Conservation (phyloP, 345 rosid genomes). For the Citrus sp. region DNA sequence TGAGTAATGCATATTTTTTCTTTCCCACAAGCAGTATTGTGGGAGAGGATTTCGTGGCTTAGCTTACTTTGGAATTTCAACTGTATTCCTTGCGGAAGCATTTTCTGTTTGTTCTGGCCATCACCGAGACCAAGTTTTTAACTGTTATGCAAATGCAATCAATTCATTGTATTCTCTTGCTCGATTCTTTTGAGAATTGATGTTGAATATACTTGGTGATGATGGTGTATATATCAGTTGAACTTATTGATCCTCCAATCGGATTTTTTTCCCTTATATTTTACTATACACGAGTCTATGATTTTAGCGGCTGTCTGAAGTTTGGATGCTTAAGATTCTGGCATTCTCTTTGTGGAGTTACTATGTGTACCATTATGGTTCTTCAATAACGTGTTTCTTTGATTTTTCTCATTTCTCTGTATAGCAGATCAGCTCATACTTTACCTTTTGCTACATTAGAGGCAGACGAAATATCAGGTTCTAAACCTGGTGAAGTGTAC, state of each 20-base stretch:
- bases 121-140: neutral
- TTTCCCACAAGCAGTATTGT: no score
- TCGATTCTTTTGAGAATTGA: neutral
- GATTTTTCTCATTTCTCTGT: neutral
- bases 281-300: neutral
- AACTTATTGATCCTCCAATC: neutral
- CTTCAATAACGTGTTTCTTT: neutral
- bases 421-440: constrained; percentile 62
- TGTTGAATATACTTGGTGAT: neutral
- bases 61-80: neutral
- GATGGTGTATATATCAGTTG: neutral
- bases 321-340: neutral
- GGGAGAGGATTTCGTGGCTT: neutral
- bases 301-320: neutral
- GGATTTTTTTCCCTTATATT: neutral
- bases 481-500: constrained; percentile 80
- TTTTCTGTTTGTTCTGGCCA: neutral
- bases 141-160: neutral
- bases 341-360: neutral
- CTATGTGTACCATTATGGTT: neutral
- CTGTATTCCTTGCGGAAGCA: neutral
- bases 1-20: neutral
- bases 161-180: neutral
- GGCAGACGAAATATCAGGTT: constrained; percentile 76
- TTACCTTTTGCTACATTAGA: constrained; percentile 82